Base-by-base conservation (phyloP, 2,329 filamentous ascomycete genomes). In the Corniculantispora saksenae region DNA sequence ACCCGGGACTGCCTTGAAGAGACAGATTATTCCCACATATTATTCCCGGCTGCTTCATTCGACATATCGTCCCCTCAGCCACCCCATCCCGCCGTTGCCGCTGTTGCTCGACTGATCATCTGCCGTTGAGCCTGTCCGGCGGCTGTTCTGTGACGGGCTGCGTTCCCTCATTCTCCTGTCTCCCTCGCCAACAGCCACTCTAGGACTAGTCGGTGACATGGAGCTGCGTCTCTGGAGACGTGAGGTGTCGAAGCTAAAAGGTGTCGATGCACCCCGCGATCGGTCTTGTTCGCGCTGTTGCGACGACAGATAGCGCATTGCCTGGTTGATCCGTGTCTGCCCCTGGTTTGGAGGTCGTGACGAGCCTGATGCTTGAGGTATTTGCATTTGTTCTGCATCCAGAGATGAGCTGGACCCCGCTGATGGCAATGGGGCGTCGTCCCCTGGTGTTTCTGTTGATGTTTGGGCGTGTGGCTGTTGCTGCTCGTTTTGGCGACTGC, bases 11-110 rank as follows among this genome's bases (percentile, higher is more conserved):
- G 6, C 25, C 40, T 47, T 45, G 1, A 8, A 45, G 10, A 17
- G 12, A 15, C 15, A 9, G 1, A 15, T 23, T 58, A 50, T 50
- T 13, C 47, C 53, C 5, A 10, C 54, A 29, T n/a, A 4, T 38
- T 1, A 51, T n/a, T 12, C 17, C 19, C 25, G 25, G 10, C 72
- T 70, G 63, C 73, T 71, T n/a, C 69, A 66, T 6, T 74, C 68
- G 1, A 70, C 64, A 40, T 83, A 81, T 47, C 76, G 77, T 51
- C 78, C 78, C 55, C 81, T 77, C 23, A 84, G 69, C 82, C 82
- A 83, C 65, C 75, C 73, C 1, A 83, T 68, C 38, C 80, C 77
- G 3, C 79, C 77, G 47, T 73, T 70, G 3, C 74, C 73, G 45
- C 73, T 70, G 4, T 74, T 73, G 3, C 73, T 72, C n/a, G 69